A percentile compares a stretch with the other conserved stretches of the same genome.
These are phyloP conservation scores for Zygosaccharomyces rouxii DNA, from an alignment of 805 yeast species.

Conservation along the genomic window DNA sequence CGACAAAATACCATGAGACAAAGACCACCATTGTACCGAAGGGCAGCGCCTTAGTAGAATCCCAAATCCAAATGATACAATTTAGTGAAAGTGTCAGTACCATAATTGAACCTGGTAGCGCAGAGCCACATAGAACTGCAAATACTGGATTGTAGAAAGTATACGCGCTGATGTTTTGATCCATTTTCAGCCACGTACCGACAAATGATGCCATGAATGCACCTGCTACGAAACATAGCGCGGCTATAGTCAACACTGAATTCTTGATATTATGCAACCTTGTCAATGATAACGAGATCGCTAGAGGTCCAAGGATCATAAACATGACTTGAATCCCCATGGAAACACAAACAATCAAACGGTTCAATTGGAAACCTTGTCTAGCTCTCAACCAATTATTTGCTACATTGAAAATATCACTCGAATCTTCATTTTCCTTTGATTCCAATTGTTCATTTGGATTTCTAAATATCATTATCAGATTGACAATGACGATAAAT, in stretches of 20 bases:
- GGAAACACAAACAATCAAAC: constrained; percentile 57
- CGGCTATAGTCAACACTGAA: constrained; percentile 57
- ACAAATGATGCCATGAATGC: constrained; percentile 72
- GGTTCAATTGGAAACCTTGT: constrained; percentile 30
- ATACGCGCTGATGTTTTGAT: constrained; percentile 15
- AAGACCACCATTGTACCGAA: constrained; percentile 66
- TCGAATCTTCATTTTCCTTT: constrained; percentile 23
- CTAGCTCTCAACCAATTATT: constrained; percentile 51
- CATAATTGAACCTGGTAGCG: constrained; percentile 46
- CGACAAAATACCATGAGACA: constrained; percentile 52
- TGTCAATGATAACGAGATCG: constrained; percentile 53
- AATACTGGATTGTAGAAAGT: constrained; percentile 14
- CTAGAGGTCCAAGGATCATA: constrained; percentile 57
- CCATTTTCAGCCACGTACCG: constrained; percentile 51
- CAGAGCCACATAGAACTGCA: constrained; percentile 46
- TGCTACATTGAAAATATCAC: constrained; percentile 35
- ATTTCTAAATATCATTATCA: constrained; percentile 37
- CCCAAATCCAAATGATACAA: constrained; percentile 68
- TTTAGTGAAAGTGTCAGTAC: constrained; percentile 53
- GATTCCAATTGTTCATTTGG: constrained; percentile 22
- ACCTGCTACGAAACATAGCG: constrained; percentile 58
- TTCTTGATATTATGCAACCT: constrained; percentile 65
- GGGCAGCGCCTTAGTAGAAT: constrained; percentile 72
- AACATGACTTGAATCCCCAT: constrained; percentile 72
- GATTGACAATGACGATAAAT: constrained; percentile 55